Percentiles rank a stretch among this genome's conserved stretches.
phyloP scores from a whole-genome alignment of 495 filamentous ascomycete genomes.

The Aspergillus affinis region DNA sequence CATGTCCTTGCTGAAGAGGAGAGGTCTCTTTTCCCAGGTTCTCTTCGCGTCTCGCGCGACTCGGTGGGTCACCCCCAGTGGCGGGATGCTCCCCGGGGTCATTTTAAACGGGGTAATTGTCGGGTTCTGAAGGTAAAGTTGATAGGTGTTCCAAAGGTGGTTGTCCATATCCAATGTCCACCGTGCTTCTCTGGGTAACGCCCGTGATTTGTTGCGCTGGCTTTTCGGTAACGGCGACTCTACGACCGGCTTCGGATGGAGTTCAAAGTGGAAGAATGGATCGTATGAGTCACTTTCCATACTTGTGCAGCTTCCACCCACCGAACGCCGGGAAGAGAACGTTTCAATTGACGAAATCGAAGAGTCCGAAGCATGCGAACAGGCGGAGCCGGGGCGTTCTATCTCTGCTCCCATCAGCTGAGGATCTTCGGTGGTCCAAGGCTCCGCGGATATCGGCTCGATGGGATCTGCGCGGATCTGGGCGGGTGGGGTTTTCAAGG shows the following conservation, averaged over 20 bases:
- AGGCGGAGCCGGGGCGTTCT: conserved; percentile 56
- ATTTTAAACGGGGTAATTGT: conserved; percentile 92
- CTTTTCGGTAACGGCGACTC: conserved; percentile 34
- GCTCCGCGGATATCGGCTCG: conserved; percentile 26
- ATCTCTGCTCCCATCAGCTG: conserved; percentile 38
- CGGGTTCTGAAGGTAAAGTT: conserved; percentile 84
- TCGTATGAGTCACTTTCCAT: conserved; percentile 62
- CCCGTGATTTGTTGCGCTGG: conserved; percentile 21
- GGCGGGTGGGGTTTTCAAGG: conserved; percentile 62
- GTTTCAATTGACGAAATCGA: conserved; percentile 68
- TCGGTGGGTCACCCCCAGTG: conserved; percentile 83
- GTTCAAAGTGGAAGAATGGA: conserved; percentile 51
- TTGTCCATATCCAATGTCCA: conserved; percentile 93
- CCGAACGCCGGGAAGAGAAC: conserved; percentile 60
- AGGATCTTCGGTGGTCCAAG: conserved; percentile 36
- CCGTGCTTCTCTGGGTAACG: conserved; percentile 26
- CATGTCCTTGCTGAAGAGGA: conserved; percentile 26
- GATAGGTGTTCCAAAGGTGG: conserved; percentile 90
- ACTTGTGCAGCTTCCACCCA: conserved; percentile 68
- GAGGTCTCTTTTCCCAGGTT: conserved; percentile 63
- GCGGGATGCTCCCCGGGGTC: conserved; percentile 81
- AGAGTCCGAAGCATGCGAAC: conserved; percentile 66
- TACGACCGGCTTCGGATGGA: conserved; percentile 34
- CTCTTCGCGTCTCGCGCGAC: conserved; percentile 82
- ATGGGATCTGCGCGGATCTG: conserved; percentile 48